These are phyloP conservation scores for Diaporthe citriasiana DNA, from an alignment of 2,329 filamentous ascomycete genomes.

Conservation along the genomic window DNA sequence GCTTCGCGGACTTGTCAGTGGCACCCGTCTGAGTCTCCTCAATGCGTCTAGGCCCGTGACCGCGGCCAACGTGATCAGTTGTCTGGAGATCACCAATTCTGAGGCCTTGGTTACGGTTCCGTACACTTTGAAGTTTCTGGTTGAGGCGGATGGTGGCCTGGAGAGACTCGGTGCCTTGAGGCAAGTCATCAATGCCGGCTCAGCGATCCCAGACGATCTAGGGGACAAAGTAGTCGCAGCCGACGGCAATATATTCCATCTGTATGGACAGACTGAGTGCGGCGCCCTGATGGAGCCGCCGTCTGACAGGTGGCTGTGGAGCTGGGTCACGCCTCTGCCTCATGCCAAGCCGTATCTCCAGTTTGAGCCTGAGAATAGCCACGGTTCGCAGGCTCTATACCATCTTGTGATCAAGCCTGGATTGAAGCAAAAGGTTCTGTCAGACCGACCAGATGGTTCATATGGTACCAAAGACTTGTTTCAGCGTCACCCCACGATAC, in stretches of 20 bases:
- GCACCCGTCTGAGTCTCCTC: conserved; percentile 25
- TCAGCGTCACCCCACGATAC: conserved; percentile 51
- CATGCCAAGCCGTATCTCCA: conserved; percentile 6
- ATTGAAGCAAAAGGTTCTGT: conserved; percentile 10
- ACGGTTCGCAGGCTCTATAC: neutral
- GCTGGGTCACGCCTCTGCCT: conserved; percentile 32
- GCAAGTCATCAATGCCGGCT: conserved; percentile 32
- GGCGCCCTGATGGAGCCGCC: conserved; percentile 35
- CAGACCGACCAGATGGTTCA: conserved; percentile 31
- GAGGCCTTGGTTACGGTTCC: conserved; percentile 31
- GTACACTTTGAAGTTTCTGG: conserved; percentile 33
- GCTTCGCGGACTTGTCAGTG: conserved; percentile 29
- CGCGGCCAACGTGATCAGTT: neutral
- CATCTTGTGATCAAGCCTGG: conserved; percentile 25
- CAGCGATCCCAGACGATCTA: conserved; percentile 27
- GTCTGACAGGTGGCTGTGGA: conserved; percentile 20
- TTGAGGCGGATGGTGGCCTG: conserved; percentile 19
- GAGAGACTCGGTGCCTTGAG: conserved; percentile 15
- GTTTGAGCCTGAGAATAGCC: conserved; percentile 14
- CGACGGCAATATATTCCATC: conserved; percentile 18
- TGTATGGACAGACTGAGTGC: conserved; percentile 33
- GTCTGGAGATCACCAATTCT: neutral
- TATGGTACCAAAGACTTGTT: conserved; percentile 37
- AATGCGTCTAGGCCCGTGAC: conserved; percentile 26
- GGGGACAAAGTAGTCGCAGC: conserved; percentile 16